Evolutionary conservation across 768 basidiomycete genomes (phyloP).

Genomic region (Russula emetica): DNA sequence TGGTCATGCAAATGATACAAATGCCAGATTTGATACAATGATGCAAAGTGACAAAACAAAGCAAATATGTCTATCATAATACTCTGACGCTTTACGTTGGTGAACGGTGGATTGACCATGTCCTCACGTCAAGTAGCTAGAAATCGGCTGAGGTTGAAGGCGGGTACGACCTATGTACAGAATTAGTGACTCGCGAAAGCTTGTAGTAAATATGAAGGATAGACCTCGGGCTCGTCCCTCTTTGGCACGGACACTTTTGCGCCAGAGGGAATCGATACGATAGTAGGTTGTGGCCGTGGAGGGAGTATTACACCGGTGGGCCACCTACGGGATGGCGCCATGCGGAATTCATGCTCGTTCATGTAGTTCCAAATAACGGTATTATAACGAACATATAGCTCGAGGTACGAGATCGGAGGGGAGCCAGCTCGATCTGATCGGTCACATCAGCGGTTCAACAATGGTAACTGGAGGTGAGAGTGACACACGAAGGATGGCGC

Average conservation of each 20-base stretch:
- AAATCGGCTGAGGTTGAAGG: slow-evolving; percentile 19
- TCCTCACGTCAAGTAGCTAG: slow-evolving; percentile 13
- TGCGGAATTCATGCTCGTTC: slow-evolving; percentile 46
- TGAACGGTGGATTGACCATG: background rate
- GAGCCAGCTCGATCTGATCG: slow-evolving; percentile 47
- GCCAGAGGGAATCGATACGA: background rate
- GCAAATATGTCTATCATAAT: slow-evolving; percentile 7
- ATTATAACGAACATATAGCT: slow-evolving; percentile 63
- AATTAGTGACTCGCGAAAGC: background rate
- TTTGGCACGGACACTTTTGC: slow-evolving; percentile 12
- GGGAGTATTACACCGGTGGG: slow-evolving; percentile 47
- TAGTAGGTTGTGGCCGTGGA: slow-evolving; percentile 28
- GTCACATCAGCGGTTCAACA: background rate
- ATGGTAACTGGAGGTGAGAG: background rate
- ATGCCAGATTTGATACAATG: slow-evolving; percentile 22
- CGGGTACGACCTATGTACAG: slow-evolving; percentile 12
- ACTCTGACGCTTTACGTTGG: slow-evolving; percentile 6
- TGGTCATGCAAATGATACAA: slow-evolving; percentile 5
- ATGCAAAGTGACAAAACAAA: slow-evolving; percentile 20
- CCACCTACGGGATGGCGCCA: slow-evolving; percentile 38
- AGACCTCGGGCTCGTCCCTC: slow-evolving; percentile 20
- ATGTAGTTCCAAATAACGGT: slow-evolving; percentile 56
- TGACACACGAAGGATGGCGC: slow-evolving; percentile 74
- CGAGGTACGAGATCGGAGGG: slow-evolving; percentile 56
- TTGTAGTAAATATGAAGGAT: background rate